These are phyloP conservation scores for Pichia pseudocactophila DNA, from an alignment of 805 yeast genomes.

Conservation along the genomic window DNA sequence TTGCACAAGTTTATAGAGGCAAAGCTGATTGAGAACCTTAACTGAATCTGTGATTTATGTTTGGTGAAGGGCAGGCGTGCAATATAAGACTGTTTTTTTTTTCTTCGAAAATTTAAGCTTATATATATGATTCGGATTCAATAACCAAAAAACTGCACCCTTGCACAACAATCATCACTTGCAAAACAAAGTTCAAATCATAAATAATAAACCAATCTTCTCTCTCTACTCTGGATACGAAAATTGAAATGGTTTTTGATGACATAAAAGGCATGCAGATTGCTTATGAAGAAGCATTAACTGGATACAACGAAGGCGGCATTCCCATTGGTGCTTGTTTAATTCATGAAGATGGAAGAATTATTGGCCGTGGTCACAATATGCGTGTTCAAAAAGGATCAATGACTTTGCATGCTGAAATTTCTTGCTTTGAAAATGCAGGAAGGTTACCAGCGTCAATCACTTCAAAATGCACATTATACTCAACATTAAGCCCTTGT, in stretches of 20 bases:
- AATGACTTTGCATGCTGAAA: constrained; percentile 88
- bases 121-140: too few species aligned
- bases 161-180: too few species aligned
- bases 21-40: too few species aligned
- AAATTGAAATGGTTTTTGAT: constrained; percentile 49
- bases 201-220: too few species aligned
- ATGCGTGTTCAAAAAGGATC: constrained; percentile 78
- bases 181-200: too few species aligned
- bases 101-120: too few species aligned
- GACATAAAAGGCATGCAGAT: constrained; percentile 58
- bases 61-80: too few species aligned
- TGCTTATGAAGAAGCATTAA: constrained; percentile 64
- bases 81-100: too few species aligned
- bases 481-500: constrained; percentile 90
- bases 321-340: constrained; percentile 59
- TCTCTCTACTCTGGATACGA: too few species aligned
- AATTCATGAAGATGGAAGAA: constrained; percentile 63
- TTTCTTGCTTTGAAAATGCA: constrained; percentile 78
- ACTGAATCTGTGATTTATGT: too few species aligned
- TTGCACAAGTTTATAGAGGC: too few species aligned
- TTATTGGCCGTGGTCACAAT: constrained; percentile 86
- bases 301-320: constrained; percentile 76
- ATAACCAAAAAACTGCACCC: too few species aligned
- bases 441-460: constrained; percentile 77
- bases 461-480: constrained; percentile 81